These are phyloP conservation scores for Myxozyma vanderwaltii DNA, from an alignment of 805 yeast genomes.

Conservation along the genomic window DNA sequence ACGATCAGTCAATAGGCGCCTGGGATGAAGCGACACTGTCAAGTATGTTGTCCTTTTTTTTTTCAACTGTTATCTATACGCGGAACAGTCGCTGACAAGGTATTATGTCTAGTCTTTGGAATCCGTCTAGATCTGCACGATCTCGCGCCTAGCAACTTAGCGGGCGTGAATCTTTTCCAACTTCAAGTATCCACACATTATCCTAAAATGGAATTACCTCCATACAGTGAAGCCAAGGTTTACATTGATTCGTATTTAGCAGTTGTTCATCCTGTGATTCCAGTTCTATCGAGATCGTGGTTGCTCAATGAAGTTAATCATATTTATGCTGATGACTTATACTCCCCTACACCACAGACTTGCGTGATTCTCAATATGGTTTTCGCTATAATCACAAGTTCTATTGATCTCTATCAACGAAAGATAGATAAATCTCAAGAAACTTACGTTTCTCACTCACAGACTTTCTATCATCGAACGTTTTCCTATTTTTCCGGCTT, in stretches of 20 bases:
- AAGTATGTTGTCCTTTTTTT: conserved; percentile 4
- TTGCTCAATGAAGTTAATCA: conserved; percentile 8
- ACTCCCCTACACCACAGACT: conserved; percentile 16
- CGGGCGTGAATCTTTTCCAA: conserved; percentile 22
- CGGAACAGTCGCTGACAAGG: background rate
- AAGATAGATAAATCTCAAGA: conserved; percentile 14
- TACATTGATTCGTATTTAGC: conserved; percentile 20
- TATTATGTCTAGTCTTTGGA: conserved; percentile 11
- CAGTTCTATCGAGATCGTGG: conserved; percentile 23
- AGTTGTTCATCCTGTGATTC: conserved; percentile 25
- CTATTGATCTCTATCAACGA: conserved; percentile 26
- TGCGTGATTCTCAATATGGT: conserved; percentile 29
- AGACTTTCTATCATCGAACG: conserved; percentile 17
- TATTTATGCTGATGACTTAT: conserved; percentile 18
- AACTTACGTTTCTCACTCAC: conserved; percentile 16
- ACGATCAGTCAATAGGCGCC: conserved; percentile 7
- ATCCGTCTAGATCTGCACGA: conserved; percentile 22
- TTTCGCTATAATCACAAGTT: conserved; percentile 22
- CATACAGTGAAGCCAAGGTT: conserved; percentile 29
- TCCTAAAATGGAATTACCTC: conserved; percentile 21
- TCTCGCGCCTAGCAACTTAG: conserved; percentile 22
- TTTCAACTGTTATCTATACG: background rate
- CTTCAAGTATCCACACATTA: conserved; percentile 5
- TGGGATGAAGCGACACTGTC: conserved; percentile 29
- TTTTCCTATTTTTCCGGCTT: conserved; percentile 22